Evolutionary conservation across 2,329 filamentous ascomycete species (phyloP), one percentile per base, ranked within the genome.

Genomic region (Fusarium multiceps): DNA sequence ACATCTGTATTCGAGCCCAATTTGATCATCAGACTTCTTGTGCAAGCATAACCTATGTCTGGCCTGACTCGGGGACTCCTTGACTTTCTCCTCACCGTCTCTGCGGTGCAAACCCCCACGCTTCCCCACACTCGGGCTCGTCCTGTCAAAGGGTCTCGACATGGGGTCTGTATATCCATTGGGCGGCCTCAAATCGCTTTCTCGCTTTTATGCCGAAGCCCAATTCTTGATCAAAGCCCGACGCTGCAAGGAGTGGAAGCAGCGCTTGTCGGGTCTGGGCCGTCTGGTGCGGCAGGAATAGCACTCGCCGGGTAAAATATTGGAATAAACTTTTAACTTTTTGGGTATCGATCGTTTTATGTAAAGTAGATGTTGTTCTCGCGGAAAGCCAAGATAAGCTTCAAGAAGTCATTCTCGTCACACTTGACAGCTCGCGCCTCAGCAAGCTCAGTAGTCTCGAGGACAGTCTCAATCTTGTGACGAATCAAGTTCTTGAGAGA

Each of bases 41-140:
- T 51, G 49, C 4, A 42, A 53, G 23, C 49, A 28, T 53, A 53
- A 53, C 27, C 49, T 40, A 21, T 57, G 55, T 25, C 21, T 56
- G 27, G 9, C 60, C 41, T 37, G 32, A 55, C 25, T 32, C 46
- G 30, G 25, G 5, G 25, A 37, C 49, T 53, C 34, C 55, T 55
- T n/a, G 49, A 10, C 49, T 16, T 37, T 64, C 49, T 32, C 34
- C 28, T 58, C 43, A 50, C 59, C 50, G 59, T 64, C 43, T 63
- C 18, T 48, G 41, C 30, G 40, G 40, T 27, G 20, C 37, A 5
- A 28, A 47, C 62, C 62, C 62, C 62, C 62, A 65, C 60, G 60
- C 60, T 65, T 65, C 60, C 57, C 62, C 62, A 56, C 61, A 63
- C 45, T 53, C 61, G 25, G 27, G 18, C 41, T 49, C 61, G 46